A percentile compares a stretch with the other conserved stretches of the same genome.
These are phyloP conservation scores for Thelonectria blattea DNA, from an alignment of 2,329 filamentous ascomycete species.

Conservation along the genomic window DNA sequence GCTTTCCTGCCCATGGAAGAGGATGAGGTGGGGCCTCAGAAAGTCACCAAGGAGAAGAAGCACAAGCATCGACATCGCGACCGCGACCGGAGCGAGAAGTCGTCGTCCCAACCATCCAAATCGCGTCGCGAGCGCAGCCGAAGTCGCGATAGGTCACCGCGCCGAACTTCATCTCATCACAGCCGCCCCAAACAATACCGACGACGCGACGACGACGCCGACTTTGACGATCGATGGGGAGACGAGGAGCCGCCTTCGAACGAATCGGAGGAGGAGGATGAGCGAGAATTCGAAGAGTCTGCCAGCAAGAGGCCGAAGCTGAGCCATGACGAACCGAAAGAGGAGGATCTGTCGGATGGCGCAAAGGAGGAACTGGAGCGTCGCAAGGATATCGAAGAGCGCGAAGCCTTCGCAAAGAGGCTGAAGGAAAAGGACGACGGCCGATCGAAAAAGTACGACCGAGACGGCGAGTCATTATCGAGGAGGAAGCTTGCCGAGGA, in stretches of 20 bases:
- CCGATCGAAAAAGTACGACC: slow-evolving; percentile 71
- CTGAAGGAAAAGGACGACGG: slow-evolving; percentile 74
- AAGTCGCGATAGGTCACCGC: slow-evolving; percentile 44
- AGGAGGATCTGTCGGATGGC: slow-evolving; percentile 64
- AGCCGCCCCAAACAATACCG: slow-evolving; percentile 51
- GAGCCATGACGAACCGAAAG: slow-evolving; percentile 57
- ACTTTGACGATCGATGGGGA: slow-evolving; percentile 81
- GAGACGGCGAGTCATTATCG: slow-evolving; percentile 61
- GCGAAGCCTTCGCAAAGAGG: slow-evolving; percentile 80
- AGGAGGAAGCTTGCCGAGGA: slow-evolving; percentile 60
- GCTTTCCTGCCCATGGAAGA: slow-evolving; percentile 72
- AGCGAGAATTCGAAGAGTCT: slow-evolving; percentile 70
- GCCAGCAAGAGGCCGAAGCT: slow-evolving; percentile 74
- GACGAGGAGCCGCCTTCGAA: slow-evolving; percentile 69
- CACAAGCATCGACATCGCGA: slow-evolving; percentile 50
- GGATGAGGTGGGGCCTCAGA: slow-evolving; percentile 62
- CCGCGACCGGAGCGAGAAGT: slow-evolving; percentile 44
- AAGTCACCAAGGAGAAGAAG: slow-evolving; percentile 58
- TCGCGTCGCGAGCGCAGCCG: slow-evolving; percentile 40
- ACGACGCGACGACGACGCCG: slow-evolving; percentile 49
- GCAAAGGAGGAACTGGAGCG: slow-evolving; percentile 63
- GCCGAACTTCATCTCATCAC: slow-evolving; percentile 30
- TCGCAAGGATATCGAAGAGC: slow-evolving; percentile 73
- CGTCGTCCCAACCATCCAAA: slow-evolving; percentile 36
- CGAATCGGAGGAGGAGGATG: slow-evolving; percentile 51